phyloP scores from a whole-genome alignment of 2,329 filamentous ascomycete species.

The Dothistroma pini region DNA sequence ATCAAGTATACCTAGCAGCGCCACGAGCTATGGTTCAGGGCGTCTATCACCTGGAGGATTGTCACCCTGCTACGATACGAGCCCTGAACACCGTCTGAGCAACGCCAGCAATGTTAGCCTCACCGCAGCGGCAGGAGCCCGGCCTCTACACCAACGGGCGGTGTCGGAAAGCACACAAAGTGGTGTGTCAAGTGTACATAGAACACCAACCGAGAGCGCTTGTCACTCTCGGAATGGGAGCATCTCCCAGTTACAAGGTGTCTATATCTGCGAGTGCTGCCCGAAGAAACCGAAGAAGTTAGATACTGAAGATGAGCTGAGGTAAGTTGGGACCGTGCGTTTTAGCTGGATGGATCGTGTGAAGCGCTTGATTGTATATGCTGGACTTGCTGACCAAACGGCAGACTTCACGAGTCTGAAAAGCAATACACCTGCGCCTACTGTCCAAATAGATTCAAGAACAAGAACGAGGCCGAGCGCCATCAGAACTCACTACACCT shows the following conservation, averaged over 20 bases:
- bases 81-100: constrained; percentile 51
- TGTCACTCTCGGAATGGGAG: constrained; percentile 48
- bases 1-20: constrained; percentile 58
- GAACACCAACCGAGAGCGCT: constrained; percentile 46
- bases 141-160: constrained; percentile 36
- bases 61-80: constrained; percentile 56
- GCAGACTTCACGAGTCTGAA: constrained; percentile 81
- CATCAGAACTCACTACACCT: constrained; percentile 95
- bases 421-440: constrained; percentile 95
- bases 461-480: constrained; percentile 96
- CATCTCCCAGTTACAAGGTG: constrained; percentile 52
- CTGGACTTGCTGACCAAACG: background rate
- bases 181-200: constrained; percentile 31
- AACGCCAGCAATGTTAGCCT: constrained; percentile 46
- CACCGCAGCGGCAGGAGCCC: constrained; percentile 41
- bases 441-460: constrained; percentile 95
- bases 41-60: constrained; percentile 58
- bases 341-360: background rate
- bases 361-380: background rate
- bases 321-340: constrained; percentile 51
- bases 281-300: constrained; percentile 98
- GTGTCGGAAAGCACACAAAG: constrained; percentile 40
- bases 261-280: constrained; percentile 86
- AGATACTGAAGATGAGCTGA: constrained; percentile 75
- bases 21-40: constrained; percentile 62